A percentile compares a stretch with the other conserved stretches of the same genome.
These are phyloP conservation scores for Dactylella cylindrospora DNA, from an alignment of 2,329 filamentous ascomycete species.

Conservation along the genomic window DNA sequence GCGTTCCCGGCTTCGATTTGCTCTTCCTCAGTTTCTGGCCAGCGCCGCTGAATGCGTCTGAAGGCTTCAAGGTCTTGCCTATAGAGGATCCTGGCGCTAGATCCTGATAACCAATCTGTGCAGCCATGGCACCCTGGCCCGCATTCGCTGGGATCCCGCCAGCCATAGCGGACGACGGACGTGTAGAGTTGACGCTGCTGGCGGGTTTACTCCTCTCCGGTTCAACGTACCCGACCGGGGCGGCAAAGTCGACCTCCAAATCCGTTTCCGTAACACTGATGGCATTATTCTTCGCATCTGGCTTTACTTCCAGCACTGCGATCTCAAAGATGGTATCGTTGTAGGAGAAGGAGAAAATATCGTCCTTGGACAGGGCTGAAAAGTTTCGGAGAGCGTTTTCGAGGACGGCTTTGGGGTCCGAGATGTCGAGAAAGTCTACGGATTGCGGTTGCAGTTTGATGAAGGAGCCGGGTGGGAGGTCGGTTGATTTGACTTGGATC, in stretches of 20 bases:
- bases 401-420: slow-evolving; percentile 92
- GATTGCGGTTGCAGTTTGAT: slow-evolving; percentile 97
- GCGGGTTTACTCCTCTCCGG: slow-evolving; percentile 59
- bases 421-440: slow-evolving; percentile 90
- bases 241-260: slow-evolving; percentile 91
- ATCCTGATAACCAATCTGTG: slow-evolving; percentile 92
- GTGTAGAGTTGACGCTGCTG: slow-evolving; percentile 68
- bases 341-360: slow-evolving; percentile 94
- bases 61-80: slow-evolving; percentile 43
- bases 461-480: slow-evolving; percentile 82
- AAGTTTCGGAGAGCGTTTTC: slow-evolving; percentile 97
- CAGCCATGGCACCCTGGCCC: slow-evolving; percentile 93
- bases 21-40: slow-evolving; percentile 83
- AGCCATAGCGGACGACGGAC: slow-evolving; percentile 66
- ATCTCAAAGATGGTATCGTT: slow-evolving; percentile 94
- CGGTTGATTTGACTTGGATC: slow-evolving; percentile 91
- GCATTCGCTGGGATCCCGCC: slow-evolving; percentile 64
- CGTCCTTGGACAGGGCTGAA: slow-evolving; percentile 86
- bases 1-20: slow-evolving; percentile 63
- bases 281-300: slow-evolving; percentile 76
- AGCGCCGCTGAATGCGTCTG: slow-evolving; percentile 67
- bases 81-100: slow-evolving; percentile 77
- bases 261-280: slow-evolving; percentile 95
- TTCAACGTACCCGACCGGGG: slow-evolving; percentile 91
- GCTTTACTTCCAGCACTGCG: slow-evolving; percentile 90